Evolutionary conservation across 2,329 filamentous ascomycete species (phyloP).

Genomic region (Colletotrichum sp.): DNA sequence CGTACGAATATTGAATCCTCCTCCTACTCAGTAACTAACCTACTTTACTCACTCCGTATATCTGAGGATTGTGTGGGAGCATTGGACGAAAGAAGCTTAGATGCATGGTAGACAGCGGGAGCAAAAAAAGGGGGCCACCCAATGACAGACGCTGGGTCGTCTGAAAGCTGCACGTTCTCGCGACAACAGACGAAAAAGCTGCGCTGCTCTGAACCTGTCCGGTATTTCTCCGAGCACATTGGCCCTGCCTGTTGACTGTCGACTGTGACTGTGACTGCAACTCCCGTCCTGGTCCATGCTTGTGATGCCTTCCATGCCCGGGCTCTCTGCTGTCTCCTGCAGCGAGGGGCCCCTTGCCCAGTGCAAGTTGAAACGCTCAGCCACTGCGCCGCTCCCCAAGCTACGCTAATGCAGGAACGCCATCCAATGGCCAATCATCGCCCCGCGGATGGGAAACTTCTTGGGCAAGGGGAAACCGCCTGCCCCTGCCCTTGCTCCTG

Average conservation of each 20-base stretch:
- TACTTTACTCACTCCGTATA: not conserved
- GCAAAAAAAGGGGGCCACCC: not conserved
- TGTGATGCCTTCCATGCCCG: not conserved
- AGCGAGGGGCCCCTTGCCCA: not conserved
- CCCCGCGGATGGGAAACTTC: not conserved
- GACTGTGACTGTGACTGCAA: not conserved
- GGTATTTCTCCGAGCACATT: not conserved
- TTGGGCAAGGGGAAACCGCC: not conserved
- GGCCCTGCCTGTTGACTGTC: not conserved
- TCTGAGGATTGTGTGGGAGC: not conserved
- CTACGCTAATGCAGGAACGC: constrained; percentile 22
- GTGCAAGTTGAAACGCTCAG: constrained; percentile 24
- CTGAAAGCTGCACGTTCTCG: not conserved
- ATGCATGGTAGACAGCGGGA: not conserved
- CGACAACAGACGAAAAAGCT: not conserved
- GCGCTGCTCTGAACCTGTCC: not conserved
- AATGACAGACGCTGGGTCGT: not conserved
- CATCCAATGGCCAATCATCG: not conserved
- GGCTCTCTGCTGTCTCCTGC: not conserved
- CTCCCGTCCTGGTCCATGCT: not conserved
- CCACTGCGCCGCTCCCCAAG: constrained; percentile 8
- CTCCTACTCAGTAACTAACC: not conserved
- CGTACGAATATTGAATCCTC: not conserved
- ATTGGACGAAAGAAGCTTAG: not conserved
- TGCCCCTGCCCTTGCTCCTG: not conserved